These are phyloP conservation scores for Amanita fuliginea DNA, from an alignment of 768 basidiomycete species.

Conservation along the genomic window DNA sequence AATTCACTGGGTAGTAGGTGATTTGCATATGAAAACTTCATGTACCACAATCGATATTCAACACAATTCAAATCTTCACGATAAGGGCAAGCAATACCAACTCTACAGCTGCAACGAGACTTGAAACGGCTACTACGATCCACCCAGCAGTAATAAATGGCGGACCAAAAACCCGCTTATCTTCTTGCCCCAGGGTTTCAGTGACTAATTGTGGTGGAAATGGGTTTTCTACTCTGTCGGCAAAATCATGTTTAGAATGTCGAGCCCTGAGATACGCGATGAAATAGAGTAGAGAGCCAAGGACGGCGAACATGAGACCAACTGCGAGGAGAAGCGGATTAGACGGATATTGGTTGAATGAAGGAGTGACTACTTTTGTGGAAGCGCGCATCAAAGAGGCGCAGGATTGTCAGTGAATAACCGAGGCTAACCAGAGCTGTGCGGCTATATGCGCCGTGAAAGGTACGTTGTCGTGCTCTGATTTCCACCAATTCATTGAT, in stretches of 20 bases:
- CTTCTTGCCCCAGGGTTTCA: constrained; percentile 50
- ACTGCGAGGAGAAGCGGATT: constrained; percentile 16
- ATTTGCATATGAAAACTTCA: background rate
- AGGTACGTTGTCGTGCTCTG: constrained; percentile 72
- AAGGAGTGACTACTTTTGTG: constrained; percentile 47
- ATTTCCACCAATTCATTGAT: constrained; percentile 59
- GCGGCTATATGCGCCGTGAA: constrained; percentile 72
- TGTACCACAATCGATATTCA: background rate
- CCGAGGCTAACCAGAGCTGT: constrained; percentile 67
- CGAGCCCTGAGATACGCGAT: constrained; percentile 49
- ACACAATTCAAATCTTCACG: background rate
- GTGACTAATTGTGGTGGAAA: constrained; percentile 18
- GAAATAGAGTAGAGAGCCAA: constrained; percentile 51
- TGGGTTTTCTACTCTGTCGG: constrained; percentile 32
- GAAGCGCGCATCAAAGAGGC: constrained; percentile 71
- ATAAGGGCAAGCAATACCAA: constrained; percentile 56
- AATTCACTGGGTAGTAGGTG: too few species aligned
- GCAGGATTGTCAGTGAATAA: constrained; percentile 61
- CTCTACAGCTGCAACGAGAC: constrained; percentile 53
- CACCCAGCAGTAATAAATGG: constrained; percentile 79
- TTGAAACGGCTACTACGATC: constrained; percentile 50
- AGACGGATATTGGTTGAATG: background rate
- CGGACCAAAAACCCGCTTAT: constrained; percentile 55
- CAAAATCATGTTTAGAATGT: constrained; percentile 67
- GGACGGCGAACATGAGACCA: constrained; percentile 53